Conservation (phyloP, 495 filamentous ascomycete genomes). For the Penicillium nucicola region DNA sequence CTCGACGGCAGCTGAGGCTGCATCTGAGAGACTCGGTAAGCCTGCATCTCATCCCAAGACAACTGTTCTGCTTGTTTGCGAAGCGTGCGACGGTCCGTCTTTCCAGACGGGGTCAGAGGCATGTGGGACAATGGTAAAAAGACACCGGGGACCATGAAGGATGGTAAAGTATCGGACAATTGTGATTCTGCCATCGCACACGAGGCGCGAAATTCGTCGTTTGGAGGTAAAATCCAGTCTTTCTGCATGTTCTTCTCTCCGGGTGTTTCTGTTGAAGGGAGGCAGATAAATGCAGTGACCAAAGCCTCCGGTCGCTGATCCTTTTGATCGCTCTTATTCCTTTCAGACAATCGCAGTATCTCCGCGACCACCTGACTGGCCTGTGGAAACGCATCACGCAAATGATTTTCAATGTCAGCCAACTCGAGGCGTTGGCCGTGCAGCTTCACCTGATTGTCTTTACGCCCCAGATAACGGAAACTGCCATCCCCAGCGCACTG, state of each 20-base stretch:
- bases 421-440: background rate
- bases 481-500: background rate
- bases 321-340: background rate
- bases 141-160: conserved; percentile 5
- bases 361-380: background rate
- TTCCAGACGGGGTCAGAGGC: conserved; percentile 15
- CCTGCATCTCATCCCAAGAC: conserved; percentile 1
- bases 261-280: conserved; percentile 51
- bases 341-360: background rate
- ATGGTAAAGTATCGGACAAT: background rate
- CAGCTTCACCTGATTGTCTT: background rate
- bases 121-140: conserved; percentile 1
- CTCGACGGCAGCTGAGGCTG: background rate
- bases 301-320: background rate
- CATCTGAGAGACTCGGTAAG: background rate
- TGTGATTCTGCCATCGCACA: background rate
- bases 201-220: background rate
- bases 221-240: background rate
- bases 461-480: background rate
- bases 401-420: background rate
- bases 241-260: no score
- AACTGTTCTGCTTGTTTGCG: conserved; percentile 1
- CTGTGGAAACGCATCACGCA: background rate
- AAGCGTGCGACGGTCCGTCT: conserved; percentile 11
- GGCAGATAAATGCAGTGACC: background rate